Evolutionary conservation across 75 land plant species (phyloP).

Genomic region (Cunninghamia lanceolata): DNA sequence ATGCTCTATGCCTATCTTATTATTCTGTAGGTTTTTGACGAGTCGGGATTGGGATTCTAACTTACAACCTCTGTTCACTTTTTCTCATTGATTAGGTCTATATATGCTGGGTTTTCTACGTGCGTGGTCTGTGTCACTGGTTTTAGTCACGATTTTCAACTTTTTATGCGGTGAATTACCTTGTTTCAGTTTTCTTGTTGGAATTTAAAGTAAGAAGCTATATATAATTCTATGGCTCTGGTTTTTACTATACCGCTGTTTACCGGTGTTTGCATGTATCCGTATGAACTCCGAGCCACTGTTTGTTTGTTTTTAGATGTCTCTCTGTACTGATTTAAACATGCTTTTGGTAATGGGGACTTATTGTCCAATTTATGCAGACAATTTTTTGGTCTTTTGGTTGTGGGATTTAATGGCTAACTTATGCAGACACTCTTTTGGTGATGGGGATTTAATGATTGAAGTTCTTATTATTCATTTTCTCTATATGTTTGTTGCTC

Average conservation of each 20-base stretch:
- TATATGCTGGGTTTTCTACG: background rate
- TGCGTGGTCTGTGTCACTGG: background rate
- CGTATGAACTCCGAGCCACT: background rate
- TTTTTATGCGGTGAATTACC: background rate
- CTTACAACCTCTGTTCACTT: background rate
- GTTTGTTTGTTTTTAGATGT: background rate
- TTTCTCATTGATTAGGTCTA: background rate
- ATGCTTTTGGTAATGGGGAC: background rate
- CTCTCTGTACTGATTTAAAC: background rate
- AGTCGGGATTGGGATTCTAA: background rate
- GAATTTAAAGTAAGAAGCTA: background rate
- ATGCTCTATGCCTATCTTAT: background rate
- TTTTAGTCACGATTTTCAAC: background rate
- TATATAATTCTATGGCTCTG: background rate
- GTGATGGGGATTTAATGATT: background rate
- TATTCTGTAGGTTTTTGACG: background rate
- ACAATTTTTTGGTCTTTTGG: too few species aligned
- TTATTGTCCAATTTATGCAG: too few species aligned
- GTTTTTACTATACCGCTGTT: background rate
- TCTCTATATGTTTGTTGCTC: background rate
- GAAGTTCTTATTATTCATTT: background rate
- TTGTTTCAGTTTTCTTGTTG: background rate
- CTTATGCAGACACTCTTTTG: background rate
- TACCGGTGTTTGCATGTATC: background rate
- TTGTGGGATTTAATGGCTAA: too few species aligned